A percentile compares a stretch with the other conserved stretches of the same genome.
phyloP scores from a whole-genome alignment of 768 basidiomycete species.

The Asterophora lycoperdoides region DNA sequence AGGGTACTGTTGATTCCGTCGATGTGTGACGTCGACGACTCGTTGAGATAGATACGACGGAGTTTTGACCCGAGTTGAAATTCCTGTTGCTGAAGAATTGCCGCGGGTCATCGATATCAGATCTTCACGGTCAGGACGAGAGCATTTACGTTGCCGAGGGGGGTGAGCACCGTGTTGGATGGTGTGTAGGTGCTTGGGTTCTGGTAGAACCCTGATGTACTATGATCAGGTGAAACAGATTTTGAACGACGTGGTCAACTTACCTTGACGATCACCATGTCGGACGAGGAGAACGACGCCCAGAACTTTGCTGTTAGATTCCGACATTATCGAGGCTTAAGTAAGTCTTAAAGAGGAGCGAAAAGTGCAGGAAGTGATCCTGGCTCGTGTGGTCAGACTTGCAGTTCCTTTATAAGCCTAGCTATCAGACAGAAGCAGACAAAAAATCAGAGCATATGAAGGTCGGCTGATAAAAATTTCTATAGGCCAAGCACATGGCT shows the following conservation, averaged over 20 bases:
- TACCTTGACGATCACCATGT: slow-evolving; percentile 56
- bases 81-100: slow-evolving; percentile 45
- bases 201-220: slow-evolving; percentile 56
- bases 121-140: background rate
- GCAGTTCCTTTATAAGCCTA: background rate
- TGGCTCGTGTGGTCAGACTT: background rate
- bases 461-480: background rate
- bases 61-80: slow-evolving; percentile 51
- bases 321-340: slow-evolving; percentile 12
- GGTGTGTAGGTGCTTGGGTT: slow-evolving; percentile 53
- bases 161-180: slow-evolving; percentile 55
- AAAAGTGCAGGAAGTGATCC: background rate
- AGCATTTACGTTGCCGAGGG: slow-evolving; percentile 56
- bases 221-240: background rate
- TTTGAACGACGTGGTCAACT: background rate
- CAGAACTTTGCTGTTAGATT: slow-evolving; percentile 33
- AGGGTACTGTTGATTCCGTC: slow-evolving; percentile 34
- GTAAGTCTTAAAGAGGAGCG: no score
- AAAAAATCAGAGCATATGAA: background rate
- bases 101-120: background rate
- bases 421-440: no score
- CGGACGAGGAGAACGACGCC: slow-evolving; percentile 55
- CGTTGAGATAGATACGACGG: slow-evolving; percentile 49
- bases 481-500: background rate
- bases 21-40: slow-evolving; percentile 51